Evolutionary conservation across 2,329 filamentous ascomycete species (phyloP), one percentile per base, ranked within the genome.

Genomic region (Trichoderma sp.): DNA sequence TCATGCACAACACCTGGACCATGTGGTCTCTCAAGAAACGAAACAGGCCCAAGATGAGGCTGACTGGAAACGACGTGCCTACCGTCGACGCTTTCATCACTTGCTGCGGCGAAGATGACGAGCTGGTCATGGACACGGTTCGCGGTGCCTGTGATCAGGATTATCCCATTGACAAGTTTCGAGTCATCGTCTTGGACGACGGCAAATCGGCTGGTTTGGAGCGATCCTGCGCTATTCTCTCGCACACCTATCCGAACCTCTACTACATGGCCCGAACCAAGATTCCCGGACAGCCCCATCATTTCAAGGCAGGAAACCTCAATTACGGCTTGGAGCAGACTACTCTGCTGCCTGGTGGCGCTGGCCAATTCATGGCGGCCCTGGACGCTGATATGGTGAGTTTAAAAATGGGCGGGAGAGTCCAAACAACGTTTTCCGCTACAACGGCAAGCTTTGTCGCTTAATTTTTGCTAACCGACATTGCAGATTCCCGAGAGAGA

Each of bases 251-350:
- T 67, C 80, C 81, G 16, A 86, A 88, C 69, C 75, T 87, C 8
- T 82, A 80, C 71, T 88, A 88, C 76, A 81, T 84, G 74, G 81
- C 85, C 2, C 83, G 85, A 18, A 78, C 80, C 43, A 85, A 85
- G 77, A 78, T 79, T 55, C 81, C 82, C 4, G 83, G 83, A 8
- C 78, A 82, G 39, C 83, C 83, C 1, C 82, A 86, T 72, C 84
- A 87, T 74, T 89, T 87, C 81, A 90, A 90, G 79, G 87, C 88
- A 1, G 87, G 88, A 61, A 90, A 90, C 74, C 79, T 90, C 64
- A 90, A 89, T 77, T 85, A 87, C 68, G 88, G 86, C 39, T 77
- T 87, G 24, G 83, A 87, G 18, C 80, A 83, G 66, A 80, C 83
- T 5, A 79, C 81, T 18, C 74, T 77, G n/a, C 77, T 89, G 37